Evolutionary conservation across 495 filamentous ascomycete species (phyloP), one percentile per base, ranked within the genome.

Genomic region (Penicillium longicatenatum): DNA sequence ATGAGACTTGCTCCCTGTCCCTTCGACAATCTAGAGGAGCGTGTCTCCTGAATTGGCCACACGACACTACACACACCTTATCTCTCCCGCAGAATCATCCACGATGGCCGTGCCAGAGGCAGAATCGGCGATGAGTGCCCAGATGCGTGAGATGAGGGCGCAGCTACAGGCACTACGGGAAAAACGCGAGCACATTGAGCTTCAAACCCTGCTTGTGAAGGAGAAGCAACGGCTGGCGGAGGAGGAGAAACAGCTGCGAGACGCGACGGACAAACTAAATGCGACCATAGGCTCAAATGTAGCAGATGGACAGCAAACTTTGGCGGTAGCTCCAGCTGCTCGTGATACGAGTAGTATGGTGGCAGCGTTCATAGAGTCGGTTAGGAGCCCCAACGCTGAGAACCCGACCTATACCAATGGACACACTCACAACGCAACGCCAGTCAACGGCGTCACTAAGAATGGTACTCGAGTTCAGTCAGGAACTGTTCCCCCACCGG

Each of bases 201-300:
- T 55, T 4, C 29, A 55, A 26, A 21, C 31, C 12, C 10, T 19
- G 1, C 26, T 26, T 26, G 26, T 26, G 26, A 4, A 5, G 26
- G 26, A 26, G 26, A 26, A 26, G 26, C 26, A 26, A 26, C 31
- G 48, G 21, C 16, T 29, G 1, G 53, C 45, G n/a, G 6, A n/a
- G 21, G 53, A 55, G 20, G 35, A 55, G 8, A 46, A 29, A 48
- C 17, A 48, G n/a, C 19, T 29, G 10, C 37, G 37, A 39, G 52
- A 55, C n/a, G 42, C 52, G 10, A 19, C 35, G 17, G 17, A 35
- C 9, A 30, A 44, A 5, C 50, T 53, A 6, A 30, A 45, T 26
- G 39, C 21, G 19, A 5, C n/a, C 11, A 22, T 21, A 17, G 6
- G 19, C 10, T 9, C 41, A 20, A 46, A 10, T 6, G 9, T 8